Conservation (phyloP, 2,329 filamentous ascomycete species). For the Ophiostoma ulmi region DNA sequence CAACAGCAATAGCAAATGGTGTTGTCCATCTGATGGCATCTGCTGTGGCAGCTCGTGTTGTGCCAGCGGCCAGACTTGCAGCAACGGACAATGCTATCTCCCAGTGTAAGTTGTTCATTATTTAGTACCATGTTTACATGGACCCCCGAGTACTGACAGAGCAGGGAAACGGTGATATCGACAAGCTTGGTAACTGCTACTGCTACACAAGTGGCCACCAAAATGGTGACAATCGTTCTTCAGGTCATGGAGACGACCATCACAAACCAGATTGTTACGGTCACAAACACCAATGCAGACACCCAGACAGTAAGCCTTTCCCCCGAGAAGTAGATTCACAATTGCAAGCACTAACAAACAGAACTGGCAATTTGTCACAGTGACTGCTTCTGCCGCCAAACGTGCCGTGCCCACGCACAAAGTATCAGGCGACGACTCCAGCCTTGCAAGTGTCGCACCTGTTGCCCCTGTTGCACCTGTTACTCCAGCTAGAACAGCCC, state of each 20-base stretch:
- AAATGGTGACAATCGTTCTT: conserved; percentile 24
- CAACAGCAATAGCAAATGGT: conserved; percentile 28
- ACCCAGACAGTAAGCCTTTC: conserved; percentile 27
- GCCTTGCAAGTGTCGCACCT: background rate
- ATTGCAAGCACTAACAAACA: background rate
- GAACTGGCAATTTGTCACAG: conserved; percentile 27
- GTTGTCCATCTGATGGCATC: conserved; percentile 30
- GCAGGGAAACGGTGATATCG: conserved; percentile 26
- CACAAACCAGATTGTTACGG: conserved; percentile 22
- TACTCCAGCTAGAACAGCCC: background rate
- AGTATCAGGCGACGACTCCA: background rate
- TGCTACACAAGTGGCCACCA: conserved; percentile 23
- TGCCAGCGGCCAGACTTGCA: conserved; percentile 32
- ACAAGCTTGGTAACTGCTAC: conserved; percentile 21
- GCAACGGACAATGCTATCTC: conserved; percentile 30
- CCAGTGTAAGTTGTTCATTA: conserved; percentile 21
- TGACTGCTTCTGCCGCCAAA: conserved; percentile 21
- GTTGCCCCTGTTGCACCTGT: background rate
- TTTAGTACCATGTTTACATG: background rate
- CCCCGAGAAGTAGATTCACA: too few relatives aligned
- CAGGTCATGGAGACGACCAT: conserved; percentile 26
- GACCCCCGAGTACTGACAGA: background rate
- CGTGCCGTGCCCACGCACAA: conserved; percentile 17
- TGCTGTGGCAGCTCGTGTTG: conserved; percentile 35
- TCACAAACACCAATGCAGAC: conserved; percentile 26